Base-by-base conservation (phyloP, 768 basidiomycete genomes). In the Termitomyces sp. region DNA sequence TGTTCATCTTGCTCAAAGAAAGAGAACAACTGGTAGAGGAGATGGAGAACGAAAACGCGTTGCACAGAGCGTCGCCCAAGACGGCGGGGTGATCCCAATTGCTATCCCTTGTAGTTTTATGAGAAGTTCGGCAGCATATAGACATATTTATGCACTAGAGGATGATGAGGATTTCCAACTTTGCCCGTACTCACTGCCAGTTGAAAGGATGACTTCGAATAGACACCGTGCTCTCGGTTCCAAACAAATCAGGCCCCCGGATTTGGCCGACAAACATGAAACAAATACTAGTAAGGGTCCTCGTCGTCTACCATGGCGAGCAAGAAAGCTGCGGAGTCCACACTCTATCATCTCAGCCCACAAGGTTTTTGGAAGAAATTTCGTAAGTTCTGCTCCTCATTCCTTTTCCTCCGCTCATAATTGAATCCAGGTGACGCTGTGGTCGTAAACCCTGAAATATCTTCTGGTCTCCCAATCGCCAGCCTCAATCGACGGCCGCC, bases 321-420 rank as follows among this genome's bases (percentile, higher is more conserved):
- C 59, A 89, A 83, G 76, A 91, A 85, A 73, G 84, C 79, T 30
- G 91, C 92, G 61, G 92, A 97, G 67, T 86, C 88, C 38, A 94
- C 91, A 3, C 80, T 93, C 45, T 97, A 97, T 72, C 94, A 97
- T 68, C 82, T 93, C 64, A 84, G 82, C 65, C 86, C 89, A 26
- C 85, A 87, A 71, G 94, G 94, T 9, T 95, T 96, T 70, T 96
- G 94, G 94, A 96, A 95, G 83, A 93, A 89, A 76, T 93, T 97
- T 67, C 84, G 94, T 94, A 64, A 78, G 59, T 40, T 26, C 45
- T 43, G 33, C 12, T 12, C 10, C 23, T 38, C 19, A 2, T 35
- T 43, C 38, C 30, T 42, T 19, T 53, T 19, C n/a, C 44, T 23
- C 31, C 19, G 30, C 50, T 51, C 44, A 45, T 21, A 21, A 47